Evolutionary conservation across 2,329 filamentous ascomycete genomes (phyloP).

Genomic region (Lasiodiplodia citricola): DNA sequence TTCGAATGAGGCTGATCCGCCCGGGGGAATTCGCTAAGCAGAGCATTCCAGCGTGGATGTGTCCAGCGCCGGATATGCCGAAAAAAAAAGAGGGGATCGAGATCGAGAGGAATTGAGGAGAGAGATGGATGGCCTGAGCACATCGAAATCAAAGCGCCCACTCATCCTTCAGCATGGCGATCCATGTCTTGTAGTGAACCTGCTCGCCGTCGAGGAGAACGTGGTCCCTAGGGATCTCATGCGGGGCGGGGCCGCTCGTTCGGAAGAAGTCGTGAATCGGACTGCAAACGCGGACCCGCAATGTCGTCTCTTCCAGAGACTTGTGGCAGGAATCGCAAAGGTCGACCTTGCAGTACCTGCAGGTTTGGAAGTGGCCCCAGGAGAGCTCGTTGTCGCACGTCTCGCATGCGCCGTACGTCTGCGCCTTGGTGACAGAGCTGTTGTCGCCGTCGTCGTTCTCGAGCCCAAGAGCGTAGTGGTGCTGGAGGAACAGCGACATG

Average conservation of each 20-base stretch:
- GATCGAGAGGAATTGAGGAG: not conserved
- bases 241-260: conserved; percentile 13
- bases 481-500: conserved; percentile 16
- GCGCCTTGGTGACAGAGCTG: not conserved
- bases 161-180: conserved; percentile 16
- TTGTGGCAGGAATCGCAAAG: conserved; percentile 21
- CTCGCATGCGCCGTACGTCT: conserved; percentile 19
- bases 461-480: conserved; percentile 1
- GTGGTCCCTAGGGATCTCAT: conserved; percentile 10
- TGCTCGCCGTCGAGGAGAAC: conserved; percentile 22
- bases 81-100: not conserved
- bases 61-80: not conserved
- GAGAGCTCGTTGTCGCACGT: conserved; percentile 13
- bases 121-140: not conserved
- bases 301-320: conserved; percentile 9
- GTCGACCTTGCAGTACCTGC: conserved; percentile 22
- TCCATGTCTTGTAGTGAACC: conserved; percentile 15
- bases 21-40: not conserved
- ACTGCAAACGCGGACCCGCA: conserved; percentile 12
- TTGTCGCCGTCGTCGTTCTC: not conserved
- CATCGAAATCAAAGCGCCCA: conserved; percentile 7
- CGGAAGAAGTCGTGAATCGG: conserved; percentile 20
- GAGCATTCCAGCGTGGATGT: not conserved
- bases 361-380: conserved; percentile 21
- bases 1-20: not conserved